Evolutionary conservation across 441 rosid species (phyloP), one percentile per base, ranked within the genome.

Genomic region (Eruca vesicaria): DNA sequence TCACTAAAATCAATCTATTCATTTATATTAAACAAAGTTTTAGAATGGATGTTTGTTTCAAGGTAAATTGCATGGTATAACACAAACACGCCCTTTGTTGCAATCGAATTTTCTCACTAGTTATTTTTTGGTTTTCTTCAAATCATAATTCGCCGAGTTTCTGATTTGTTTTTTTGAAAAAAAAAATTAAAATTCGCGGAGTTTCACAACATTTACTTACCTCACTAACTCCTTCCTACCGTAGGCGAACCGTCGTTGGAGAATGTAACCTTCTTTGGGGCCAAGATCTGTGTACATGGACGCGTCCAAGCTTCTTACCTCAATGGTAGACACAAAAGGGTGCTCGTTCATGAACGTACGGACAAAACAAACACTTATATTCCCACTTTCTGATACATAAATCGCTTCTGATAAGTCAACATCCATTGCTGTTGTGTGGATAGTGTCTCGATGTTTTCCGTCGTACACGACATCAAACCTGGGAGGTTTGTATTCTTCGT

Each of bases 301-400:
- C 2, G 63, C 26, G 36, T 62, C 85, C 68, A 87, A 53, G 56
- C 23, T 56, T 18, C 80, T 41, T 28, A 86, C 83, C 74, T 87
- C 85, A 63, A 89, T 79, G 4, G 87, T 84, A 0, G 87, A 85
- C 26, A 87, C 83, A 71, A 89, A 85, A 0, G 90, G 90, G 19
- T 77, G 7, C 72, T 86, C 79, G 29, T 48, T 71, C 35, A 82
- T 68, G 2, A 69, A 57, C 38, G 85, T 84, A 58, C 84, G 87
- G 9, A 84, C 78, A n/a, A 88, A 78, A 23, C 92, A 89, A 10
- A 88, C 78, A 66, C 84, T 84, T 0, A 41, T 35, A 4, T 50
- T 31, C 33, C 78, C 78, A 5, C 48, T 72, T 55, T 81, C 85
- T 0, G 74, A 33, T 11, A 75, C 67, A 63, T 78, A 86, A 0